phyloP scores from a whole-genome alignment of 1,139 yeast species.

The Debaryomycetaceae sp. region DNA sequence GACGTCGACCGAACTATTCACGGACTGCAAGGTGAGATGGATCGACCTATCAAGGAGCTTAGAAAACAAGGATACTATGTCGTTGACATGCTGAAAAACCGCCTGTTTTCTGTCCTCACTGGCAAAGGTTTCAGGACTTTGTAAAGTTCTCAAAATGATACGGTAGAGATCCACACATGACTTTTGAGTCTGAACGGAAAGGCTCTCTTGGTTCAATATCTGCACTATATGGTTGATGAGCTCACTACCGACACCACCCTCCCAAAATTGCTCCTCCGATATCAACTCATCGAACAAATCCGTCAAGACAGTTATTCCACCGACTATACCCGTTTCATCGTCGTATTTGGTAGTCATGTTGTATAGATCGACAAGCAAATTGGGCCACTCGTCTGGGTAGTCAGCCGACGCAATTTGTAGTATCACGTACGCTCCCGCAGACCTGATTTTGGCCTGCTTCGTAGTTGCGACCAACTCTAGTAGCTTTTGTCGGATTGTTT shows the following conservation, averaged over 20 bases:
- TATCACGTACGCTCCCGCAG: slow-evolving; percentile 68
- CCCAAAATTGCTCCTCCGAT: slow-evolving; percentile 83
- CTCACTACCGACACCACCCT: slow-evolving; percentile 58
- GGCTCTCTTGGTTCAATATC: slow-evolving; percentile 29
- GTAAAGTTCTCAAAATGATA: slow-evolving; percentile 49
- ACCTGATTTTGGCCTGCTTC: slow-evolving; percentile 58
- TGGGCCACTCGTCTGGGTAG: slow-evolving; percentile 96
- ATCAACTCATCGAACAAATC: slow-evolving; percentile 85
- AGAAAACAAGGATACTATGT: slow-evolving; percentile 17
- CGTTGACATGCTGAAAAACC: slow-evolving; percentile 25
- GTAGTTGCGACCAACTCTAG: slow-evolving; percentile 51
- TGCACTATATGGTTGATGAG: slow-evolving; percentile 47
- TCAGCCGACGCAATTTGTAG: slow-evolving; percentile 87
- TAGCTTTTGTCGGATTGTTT: slow-evolving; percentile 45
- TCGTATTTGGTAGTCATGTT: slow-evolving; percentile 30
- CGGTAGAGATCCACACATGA: slow-evolving; percentile 52
- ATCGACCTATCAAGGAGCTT: slow-evolving; percentile 17
- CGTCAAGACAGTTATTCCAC: slow-evolving; percentile 67
- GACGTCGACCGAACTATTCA: slow-evolving; percentile 18
- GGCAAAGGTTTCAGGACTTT: slow-evolving; percentile 48
- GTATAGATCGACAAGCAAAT: slow-evolving; percentile 51
- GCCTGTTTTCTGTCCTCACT: slow-evolving; percentile 27
- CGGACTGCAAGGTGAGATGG: slow-evolving; percentile 8
- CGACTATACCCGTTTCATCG: slow-evolving; percentile 41
- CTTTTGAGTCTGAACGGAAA: slow-evolving; percentile 39